A percentile compares a stretch with the other conserved stretches of the same genome.
Conservation (phyloP, 2,329 filamentous ascomycete species). For the Sclerotinia glacialis region DNA sequence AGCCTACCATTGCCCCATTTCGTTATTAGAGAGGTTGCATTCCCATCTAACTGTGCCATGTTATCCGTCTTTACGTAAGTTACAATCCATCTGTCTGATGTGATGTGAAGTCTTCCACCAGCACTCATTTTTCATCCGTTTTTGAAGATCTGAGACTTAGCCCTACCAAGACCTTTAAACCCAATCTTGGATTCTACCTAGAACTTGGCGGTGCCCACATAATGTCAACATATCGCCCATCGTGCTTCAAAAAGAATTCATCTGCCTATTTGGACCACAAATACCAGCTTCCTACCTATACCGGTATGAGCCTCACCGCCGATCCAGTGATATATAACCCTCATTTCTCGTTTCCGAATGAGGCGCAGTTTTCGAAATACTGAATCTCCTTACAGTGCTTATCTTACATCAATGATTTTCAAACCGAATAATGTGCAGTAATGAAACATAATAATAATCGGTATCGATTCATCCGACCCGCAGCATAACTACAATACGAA, state of each 20-base stretch:
- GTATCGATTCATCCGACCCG: neutral
- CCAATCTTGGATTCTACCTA: neutral
- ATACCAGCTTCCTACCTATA: neutral
- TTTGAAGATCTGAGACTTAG: slow-evolving; percentile 3
- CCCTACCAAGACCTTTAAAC: neutral
- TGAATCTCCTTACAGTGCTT: neutral
- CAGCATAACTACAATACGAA: neutral
- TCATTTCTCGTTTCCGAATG: neutral
- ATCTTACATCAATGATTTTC: neutral
- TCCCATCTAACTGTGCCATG: neutral
- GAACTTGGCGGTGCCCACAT: neutral
- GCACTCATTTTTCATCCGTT: neutral
- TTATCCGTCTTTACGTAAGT: slow-evolving; percentile 13
- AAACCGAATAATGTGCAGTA: neutral
- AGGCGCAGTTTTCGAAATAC: neutral
- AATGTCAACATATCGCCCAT: neutral
- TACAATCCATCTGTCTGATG: neutral
- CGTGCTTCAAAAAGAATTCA: neutral
- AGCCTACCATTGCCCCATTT: neutral
- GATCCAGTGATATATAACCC: neutral
- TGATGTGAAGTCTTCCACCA: neutral
- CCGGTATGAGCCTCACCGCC: neutral
- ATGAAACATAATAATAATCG: neutral
- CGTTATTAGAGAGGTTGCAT: neutral
- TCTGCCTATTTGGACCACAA: neutral